A percentile compares a stretch with the other conserved stretches of the same genome.
phyloP scores from a whole-genome alignment of 1,284 basidiomycete species.

The Termitomyces sp. region DNA sequence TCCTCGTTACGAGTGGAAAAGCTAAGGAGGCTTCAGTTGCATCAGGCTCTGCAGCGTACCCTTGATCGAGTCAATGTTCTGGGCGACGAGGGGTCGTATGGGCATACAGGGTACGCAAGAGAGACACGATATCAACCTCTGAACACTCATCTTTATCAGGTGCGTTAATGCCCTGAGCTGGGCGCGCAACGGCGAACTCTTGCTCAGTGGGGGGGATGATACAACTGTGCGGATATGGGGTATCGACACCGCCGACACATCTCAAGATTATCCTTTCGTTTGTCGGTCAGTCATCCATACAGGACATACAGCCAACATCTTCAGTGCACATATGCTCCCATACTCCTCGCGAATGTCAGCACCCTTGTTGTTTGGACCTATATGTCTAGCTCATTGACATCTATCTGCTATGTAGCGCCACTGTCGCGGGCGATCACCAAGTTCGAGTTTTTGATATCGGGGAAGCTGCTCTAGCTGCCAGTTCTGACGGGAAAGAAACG shows the following conservation, averaged over 20 bases:
- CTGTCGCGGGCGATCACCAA: slow-evolving; percentile 76
- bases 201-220: slow-evolving; percentile 83
- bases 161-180: slow-evolving; percentile 87
- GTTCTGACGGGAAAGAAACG: slow-evolving; percentile 25
- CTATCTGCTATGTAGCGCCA: slow-evolving; percentile 43
- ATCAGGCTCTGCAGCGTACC: slow-evolving; percentile 18
- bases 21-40: slow-evolving; percentile 22
- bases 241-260: slow-evolving; percentile 33
- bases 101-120: slow-evolving; percentile 59
- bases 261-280: slow-evolving; percentile 67
- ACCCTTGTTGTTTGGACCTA: background rate
- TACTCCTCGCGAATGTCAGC: slow-evolving; percentile 62
- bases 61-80: slow-evolving; percentile 54
- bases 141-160: slow-evolving; percentile 29
- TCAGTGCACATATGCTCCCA: slow-evolving; percentile 81
- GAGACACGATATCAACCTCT: slow-evolving; percentile 2
- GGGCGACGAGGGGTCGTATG: slow-evolving; percentile 42
- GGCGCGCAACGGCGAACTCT: slow-evolving; percentile 68
- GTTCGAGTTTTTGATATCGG: slow-evolving; percentile 81
- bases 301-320: slow-evolving; percentile 85
- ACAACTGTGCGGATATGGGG: slow-evolving; percentile 54
- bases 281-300: slow-evolving; percentile 65
- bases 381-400: slow-evolving; percentile 14
- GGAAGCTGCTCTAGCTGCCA: slow-evolving; percentile 35
- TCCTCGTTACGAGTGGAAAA: slow-evolving; percentile 20